Percentiles rank a stretch among this genome's conserved stretches.
These are phyloP conservation scores for Arthrobotrys conoides DNA, from an alignment of 2,329 filamentous ascomycete genomes.

Conservation along the genomic window DNA sequence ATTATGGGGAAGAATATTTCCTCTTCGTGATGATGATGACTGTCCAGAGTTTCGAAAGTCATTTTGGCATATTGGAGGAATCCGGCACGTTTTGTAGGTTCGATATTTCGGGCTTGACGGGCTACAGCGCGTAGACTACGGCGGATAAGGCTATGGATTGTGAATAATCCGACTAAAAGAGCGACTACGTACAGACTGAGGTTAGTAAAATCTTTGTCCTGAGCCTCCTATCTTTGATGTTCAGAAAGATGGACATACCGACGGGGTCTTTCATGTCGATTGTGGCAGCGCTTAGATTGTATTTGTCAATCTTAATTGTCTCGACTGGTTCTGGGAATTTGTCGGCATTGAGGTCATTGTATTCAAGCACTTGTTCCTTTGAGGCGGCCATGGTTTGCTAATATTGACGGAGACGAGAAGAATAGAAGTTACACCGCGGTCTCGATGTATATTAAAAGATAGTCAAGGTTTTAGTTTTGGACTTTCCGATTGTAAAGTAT, in stretches of 20 bases:
- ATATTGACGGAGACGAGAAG: neutral
- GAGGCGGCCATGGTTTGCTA: conserved; percentile 37
- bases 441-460: neutral
- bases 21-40: conserved; percentile 61
- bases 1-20: conserved; percentile 58
- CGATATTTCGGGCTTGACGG: conserved; percentile 50
- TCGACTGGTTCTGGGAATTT: conserved; percentile 62
- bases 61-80: conserved; percentile 58
- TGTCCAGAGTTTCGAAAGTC: conserved; percentile 45
- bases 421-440: neutral
- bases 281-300: conserved; percentile 52
- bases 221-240: neutral
- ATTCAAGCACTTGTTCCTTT: conserved; percentile 33
- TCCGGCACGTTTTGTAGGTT: conserved; percentile 46
- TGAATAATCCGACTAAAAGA: conserved; percentile 46
- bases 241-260: conserved; percentile 19
- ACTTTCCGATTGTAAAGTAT: no score
- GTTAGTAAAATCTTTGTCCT: neutral
- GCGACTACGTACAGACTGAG: neutral
- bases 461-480: no score
- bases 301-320: conserved; percentile 53
- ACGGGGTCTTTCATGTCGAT: conserved; percentile 59
- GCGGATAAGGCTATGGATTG: conserved; percentile 53
- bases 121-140: conserved; percentile 59
- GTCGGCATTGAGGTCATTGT: conserved; percentile 60